Evolutionary conservation across 768 basidiomycete species (phyloP).

Genomic region (Leccinum obscurum): DNA sequence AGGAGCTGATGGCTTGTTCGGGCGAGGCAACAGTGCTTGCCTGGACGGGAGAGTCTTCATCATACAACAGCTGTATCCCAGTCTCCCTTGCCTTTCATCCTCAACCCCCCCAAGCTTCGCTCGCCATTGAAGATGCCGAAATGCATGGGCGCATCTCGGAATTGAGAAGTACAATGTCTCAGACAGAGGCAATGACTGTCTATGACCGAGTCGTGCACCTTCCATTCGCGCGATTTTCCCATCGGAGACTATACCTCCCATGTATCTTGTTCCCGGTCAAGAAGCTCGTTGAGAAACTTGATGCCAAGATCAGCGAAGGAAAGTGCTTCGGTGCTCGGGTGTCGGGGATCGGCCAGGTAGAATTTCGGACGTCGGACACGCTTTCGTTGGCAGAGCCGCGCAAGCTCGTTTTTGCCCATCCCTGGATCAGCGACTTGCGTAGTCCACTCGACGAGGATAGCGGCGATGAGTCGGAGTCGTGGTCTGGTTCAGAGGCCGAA

Average conservation of each 20-base stretch:
- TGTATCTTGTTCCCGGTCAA: too few species aligned
- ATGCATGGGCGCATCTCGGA: not conserved
- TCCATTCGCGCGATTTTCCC: not conserved
- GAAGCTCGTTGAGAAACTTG: not conserved
- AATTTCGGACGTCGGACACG: constrained; percentile 2
- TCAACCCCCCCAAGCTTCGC: not conserved
- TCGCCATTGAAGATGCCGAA: not conserved
- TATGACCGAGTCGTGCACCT: not conserved
- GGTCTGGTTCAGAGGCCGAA: not conserved
- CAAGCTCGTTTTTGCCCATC: constrained; percentile 8
- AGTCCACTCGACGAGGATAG: constrained; percentile 1
- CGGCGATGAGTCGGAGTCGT: not conserved
- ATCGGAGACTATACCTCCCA: constrained; percentile 9
- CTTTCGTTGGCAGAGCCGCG: too few species aligned
- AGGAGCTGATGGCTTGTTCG: too few species aligned
- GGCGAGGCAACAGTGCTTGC: too few species aligned
- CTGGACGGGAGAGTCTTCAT: constrained; percentile 12
- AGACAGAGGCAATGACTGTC: not conserved
- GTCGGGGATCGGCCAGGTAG: not conserved
- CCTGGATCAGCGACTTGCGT: constrained; percentile 13
- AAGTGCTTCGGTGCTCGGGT: constrained; percentile 1
- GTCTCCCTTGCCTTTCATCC: constrained; percentile 1
- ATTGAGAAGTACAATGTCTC: not conserved
- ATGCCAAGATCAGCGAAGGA: not conserved
- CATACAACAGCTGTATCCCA: constrained; percentile 18